Base-by-base conservation (phyloP, 805 yeast species). In the Spathaspora hagerdaliae region DNA sequence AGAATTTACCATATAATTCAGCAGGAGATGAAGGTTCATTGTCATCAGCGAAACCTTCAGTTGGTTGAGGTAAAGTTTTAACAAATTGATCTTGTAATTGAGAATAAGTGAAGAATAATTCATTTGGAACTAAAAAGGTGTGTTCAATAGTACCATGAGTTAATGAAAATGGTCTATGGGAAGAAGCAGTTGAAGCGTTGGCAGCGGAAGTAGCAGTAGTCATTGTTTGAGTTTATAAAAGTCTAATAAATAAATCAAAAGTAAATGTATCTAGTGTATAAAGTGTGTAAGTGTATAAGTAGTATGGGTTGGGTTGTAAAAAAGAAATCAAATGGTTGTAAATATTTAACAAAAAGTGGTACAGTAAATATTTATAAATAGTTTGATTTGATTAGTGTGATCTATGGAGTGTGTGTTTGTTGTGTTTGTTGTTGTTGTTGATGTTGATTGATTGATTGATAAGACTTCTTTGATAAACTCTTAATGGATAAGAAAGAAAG, bases 101-200 rank as follows among this genome's bases (percentile, higher is more conserved):
- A 48, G 92, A 84, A 61, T 87, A 87, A 58, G 83, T 79, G 58
- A 89, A 80, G 61, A 87, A 85, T 44, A 83, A 75, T 46, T 82
- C 79, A 35, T 94, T 82, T 41, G 98, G 96, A 45, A 94, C 90
- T 58, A 91, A 76, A 44, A 92, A 73, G 15, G 92, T 85, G 65
- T 90, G 89, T 73, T 92, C 98, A 47, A 92, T 80, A 14, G 87
- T 71, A 47, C 97, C 97, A 61, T 89, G 96, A 48, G 83, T 70
- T 57, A 94, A 76, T 44, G 83, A 83, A 62, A 94, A 77, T 32
- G 98, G 96, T 72, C 98, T 68, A 50, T 64, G 71, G 33, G 67
- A 51, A 27, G 50, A 50, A 31, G 45, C 29, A 32, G 31, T 19
- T 24, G 40, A 14, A 32, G 38, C 33, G 27, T 14, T n/a, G 1